Conservation (phyloP, 1,284 basidiomycete species). For the Fomitopsis schrenkii region DNA sequence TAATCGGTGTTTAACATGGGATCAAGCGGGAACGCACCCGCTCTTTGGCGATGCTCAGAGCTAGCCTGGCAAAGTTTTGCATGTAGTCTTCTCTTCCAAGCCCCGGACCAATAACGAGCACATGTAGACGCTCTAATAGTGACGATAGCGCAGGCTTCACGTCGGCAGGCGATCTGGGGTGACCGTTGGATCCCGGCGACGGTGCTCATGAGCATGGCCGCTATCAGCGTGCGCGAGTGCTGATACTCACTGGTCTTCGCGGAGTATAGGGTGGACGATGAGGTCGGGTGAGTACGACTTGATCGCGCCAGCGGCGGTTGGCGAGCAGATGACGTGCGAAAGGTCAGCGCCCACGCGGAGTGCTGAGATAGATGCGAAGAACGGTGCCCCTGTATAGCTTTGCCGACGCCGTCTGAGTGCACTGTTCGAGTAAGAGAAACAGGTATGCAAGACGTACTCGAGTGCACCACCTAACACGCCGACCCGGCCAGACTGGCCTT, state of each 20-base stretch:
- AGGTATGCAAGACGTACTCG: slow-evolving; percentile 55
- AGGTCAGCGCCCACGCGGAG: slow-evolving; percentile 89
- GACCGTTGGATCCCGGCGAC: background rate
- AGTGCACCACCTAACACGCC: slow-evolving; percentile 91
- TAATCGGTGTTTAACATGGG: background rate
- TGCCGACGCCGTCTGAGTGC: background rate
- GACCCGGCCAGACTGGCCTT: slow-evolving; percentile 95
- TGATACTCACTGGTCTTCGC: slow-evolving; percentile 40
- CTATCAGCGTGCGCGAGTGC: slow-evolving; percentile 14
- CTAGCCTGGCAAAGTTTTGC: slow-evolving; percentile 69
- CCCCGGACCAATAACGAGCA: slow-evolving; percentile 90
- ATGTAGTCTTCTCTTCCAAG: slow-evolving; percentile 89
- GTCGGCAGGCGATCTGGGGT: slow-evolving; percentile 37
- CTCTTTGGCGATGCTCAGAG: slow-evolving; percentile 42
- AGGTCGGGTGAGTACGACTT: slow-evolving; percentile 95
- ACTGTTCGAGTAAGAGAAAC: background rate
- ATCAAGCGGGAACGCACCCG: slow-evolving; percentile 12
- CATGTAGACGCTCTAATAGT: slow-evolving; percentile 84
- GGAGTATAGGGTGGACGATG: slow-evolving; percentile 92
- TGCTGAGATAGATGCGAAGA: slow-evolving; percentile 87
- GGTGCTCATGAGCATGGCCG: background rate
- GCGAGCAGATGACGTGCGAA: slow-evolving; percentile 96
- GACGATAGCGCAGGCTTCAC: slow-evolving; percentile 61
- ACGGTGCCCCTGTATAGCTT: slow-evolving; percentile 93
- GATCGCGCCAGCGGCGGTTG: slow-evolving; percentile 85